Conservation (phyloP, 768 basidiomycete species). For the Tremella yokohamensis region DNA sequence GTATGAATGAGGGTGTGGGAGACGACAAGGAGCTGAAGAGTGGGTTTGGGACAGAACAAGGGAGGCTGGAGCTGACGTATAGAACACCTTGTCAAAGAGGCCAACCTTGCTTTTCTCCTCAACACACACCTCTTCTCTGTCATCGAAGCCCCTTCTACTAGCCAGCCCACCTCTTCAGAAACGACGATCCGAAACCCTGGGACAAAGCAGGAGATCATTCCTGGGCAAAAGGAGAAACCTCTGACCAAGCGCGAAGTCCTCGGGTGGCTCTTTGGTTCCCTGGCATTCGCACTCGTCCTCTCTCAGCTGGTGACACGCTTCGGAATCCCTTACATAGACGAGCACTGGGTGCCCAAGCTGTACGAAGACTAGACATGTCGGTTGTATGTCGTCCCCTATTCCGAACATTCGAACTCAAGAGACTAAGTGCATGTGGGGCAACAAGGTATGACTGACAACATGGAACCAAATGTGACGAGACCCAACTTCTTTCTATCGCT, state of each 20-base stretch:
- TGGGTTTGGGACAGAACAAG: slow-evolving; percentile 12
- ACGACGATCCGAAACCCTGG: neutral
- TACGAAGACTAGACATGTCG: neutral
- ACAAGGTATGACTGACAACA: neutral
- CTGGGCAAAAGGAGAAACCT: neutral
- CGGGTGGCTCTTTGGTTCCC: no score
- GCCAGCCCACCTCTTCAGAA: neutral
- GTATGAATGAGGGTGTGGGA: slow-evolving; percentile 44
- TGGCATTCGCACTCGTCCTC: no score
- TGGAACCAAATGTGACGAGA: neutral
- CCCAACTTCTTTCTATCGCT: neutral
- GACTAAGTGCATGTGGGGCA: no score
- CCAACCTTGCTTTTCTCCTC: slow-evolving; percentile 41
- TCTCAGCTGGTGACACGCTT: slow-evolving; percentile 9
- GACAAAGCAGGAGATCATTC: neutral
- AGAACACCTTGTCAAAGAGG: slow-evolving; percentile 41
- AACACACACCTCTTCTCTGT: slow-evolving; percentile 44
- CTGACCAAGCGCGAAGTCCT: slow-evolving; percentile 5
- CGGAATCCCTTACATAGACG: slow-evolving; percentile 1
- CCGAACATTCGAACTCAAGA: no score
- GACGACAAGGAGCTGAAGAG: slow-evolving; percentile 41
- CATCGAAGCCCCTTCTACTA: slow-evolving; percentile 15
- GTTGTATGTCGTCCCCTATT: no score
- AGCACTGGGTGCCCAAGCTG: neutral
- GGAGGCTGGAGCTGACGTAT: neutral